Evolutionary conservation across 2,329 filamentous ascomycete species (phyloP), one percentile per base, ranked within the genome.

Genomic region (Nigrospora sphaerica): DNA sequence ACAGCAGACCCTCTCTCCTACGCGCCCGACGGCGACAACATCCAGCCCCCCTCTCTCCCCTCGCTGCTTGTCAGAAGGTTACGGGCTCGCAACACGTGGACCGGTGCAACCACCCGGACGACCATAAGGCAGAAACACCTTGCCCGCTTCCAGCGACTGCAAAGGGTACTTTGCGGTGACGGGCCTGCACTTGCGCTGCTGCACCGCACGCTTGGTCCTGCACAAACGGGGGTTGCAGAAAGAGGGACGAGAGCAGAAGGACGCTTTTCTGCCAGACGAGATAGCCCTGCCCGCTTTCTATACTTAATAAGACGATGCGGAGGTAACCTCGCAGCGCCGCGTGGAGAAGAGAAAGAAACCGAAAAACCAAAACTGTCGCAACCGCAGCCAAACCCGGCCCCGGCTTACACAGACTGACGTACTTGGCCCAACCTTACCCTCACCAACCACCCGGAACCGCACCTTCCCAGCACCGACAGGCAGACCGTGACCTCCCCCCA

Each of bases 101-200:
- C 47, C 34, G 44, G 47, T 49, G 47, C 47, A 46, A 36, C 47
- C 41, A 46, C 35, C 47, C 45, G 47, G 42, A 39, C n/a, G 33
- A 49, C 47, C 44, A 42, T 32, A 46, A 35, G 43, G 33, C 39
- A 46, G 43, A 43, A 40, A 42, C 32, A 37, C 32, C 13, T n/a
- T 17, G 14, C 46, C 40, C 33, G 40, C 44, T 49, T 37, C 47
- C 46, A 44, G 47, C 46, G 41, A 41, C 39, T 43, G 23, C 23
- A 28, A 9, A 28, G 23, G n/a, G 23, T 28, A 28, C 32, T 18
- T 38, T 19, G 38, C 44, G 18, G 35, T 37, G 33, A 45, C 31
- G 34, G 44, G 36, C 35, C 32, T 49, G 38, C 35, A 28, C 34
- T 37, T 28, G 32, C 32, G 39, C 33, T 17, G 23, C 18, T 33